Evolutionary conservation across 495 filamentous ascomycete genomes (phyloP), one percentile per base, ranked within the genome.

Genomic region (Podospora fimiseda): DNA sequence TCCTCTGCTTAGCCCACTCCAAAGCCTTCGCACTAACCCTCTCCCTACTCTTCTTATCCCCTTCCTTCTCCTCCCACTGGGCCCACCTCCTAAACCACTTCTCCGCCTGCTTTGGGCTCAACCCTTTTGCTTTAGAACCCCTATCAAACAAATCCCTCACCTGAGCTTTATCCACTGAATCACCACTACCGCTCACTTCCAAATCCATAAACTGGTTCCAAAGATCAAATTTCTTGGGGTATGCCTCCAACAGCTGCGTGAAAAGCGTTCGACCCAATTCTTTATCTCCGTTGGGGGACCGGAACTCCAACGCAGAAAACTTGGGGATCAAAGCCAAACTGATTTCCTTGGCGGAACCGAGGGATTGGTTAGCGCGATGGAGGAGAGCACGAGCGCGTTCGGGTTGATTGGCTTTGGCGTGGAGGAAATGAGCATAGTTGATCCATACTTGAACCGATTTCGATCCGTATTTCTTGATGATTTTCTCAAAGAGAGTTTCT

Each of bases 201-300:
- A 96, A 76, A 59, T 95, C 89, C 11, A 96, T 57, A 38, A 92
- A 82, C 61, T 94, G 80, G 69, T 90, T 96, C 90, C 92, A 97
- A 45, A 96, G 68, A 66, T 96, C 90, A 43, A 90, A 79, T 53
- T 86, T 87, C 76, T 91, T 93, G 53, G 89, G 89, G 75, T 86
- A 96, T 14, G 84, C 84, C 20, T 81, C 78, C 6, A 96, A 74
- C 3, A 98, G 77, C 30, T 84, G 88, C 68, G 96, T 93, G 60
- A 97, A 96, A 40, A 97, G 84, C 4, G 93, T 97, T 8, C 94
- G 87, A 18, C 92, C 93, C 23, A 90, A 87, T 71, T 98, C 93
- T 3, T 88, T 74, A 60, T 93, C 89, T 30, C 90, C 94, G 60
- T 87, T 81, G 14, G 81, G 70, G 11, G 86, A 90, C 55, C 81